A percentile compares a stretch with the other conserved stretches of the same genome.
phyloP scores from a whole-genome alignment of 805 yeast genomes.

The Suhomyces sp. region DNA sequence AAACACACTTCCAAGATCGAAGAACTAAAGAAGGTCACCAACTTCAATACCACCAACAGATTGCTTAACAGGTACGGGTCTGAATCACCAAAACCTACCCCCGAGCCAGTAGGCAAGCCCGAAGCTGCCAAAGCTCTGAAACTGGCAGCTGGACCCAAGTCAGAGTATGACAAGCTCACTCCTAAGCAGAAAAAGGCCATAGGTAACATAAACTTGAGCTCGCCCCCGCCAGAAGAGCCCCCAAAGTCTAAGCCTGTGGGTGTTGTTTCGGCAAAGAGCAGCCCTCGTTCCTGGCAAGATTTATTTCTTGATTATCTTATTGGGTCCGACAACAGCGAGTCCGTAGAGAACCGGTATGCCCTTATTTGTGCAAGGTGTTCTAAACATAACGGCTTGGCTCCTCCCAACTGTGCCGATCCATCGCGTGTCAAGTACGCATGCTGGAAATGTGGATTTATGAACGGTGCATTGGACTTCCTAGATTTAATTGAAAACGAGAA shows the following conservation, averaged over 20 bases:
- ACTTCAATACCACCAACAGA: constrained; percentile 73
- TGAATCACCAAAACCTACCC: background rate
- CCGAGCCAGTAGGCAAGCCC: background rate
- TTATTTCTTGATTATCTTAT: constrained; percentile 35
- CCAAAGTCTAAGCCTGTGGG: background rate
- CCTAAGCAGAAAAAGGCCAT: constrained; percentile 3
- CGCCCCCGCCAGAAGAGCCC: background rate
- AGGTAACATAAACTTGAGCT: constrained; percentile 1
- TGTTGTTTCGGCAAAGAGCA: background rate
- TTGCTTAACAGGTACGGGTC: constrained; percentile 55
- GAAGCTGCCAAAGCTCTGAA: background rate
- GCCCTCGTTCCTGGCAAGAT: constrained; percentile 30
- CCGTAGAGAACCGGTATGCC: constrained; percentile 60
- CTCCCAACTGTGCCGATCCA: constrained; percentile 58
- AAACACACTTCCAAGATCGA: constrained; percentile 56
- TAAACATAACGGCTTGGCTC: constrained; percentile 78
- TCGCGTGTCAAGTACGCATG: constrained; percentile 54
- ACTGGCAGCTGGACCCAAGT: background rate
- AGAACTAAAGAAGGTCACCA: constrained; percentile 67
- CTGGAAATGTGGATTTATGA: constrained; percentile 56
- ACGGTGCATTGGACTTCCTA: constrained; percentile 19
- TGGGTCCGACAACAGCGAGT: constrained; percentile 63
- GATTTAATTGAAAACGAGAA: background rate
- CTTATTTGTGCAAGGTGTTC: constrained; percentile 66
- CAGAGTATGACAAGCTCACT: background rate